Conservation (phyloP, 1,284 basidiomycete genomes). For the Ustilago crameri region DNA sequence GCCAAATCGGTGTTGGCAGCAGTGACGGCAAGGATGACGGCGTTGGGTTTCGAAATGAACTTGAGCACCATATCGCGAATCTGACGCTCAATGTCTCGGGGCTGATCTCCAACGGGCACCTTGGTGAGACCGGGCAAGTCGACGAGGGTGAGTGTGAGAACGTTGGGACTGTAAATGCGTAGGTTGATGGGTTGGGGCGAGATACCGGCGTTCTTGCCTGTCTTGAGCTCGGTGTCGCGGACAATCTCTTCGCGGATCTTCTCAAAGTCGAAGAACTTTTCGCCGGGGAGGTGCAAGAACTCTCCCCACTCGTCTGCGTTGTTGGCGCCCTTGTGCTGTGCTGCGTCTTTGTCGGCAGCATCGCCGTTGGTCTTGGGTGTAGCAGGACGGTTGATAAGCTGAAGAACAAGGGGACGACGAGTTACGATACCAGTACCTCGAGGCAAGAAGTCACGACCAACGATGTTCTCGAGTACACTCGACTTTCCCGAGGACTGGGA, state of each 20-base stretch:
- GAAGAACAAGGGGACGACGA: constrained; percentile 90
- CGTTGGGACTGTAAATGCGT: constrained; percentile 93
- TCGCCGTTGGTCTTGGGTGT: constrained; percentile 33
- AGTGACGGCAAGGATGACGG: constrained; percentile 95
- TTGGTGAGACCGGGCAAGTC: constrained; percentile 97
- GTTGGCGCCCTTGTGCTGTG: constrained; percentile 13
- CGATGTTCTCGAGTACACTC: constrained; percentile 77
- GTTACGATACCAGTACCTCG: constrained; percentile 95
- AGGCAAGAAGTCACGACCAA: constrained; percentile 86
- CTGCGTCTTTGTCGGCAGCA: constrained; percentile 10
- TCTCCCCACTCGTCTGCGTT: constrained; percentile 84
- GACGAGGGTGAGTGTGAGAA: constrained; percentile 94
- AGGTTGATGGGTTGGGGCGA: constrained; percentile 94
- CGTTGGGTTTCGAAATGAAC: constrained; percentile 96
- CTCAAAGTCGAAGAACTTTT: constrained; percentile 91
- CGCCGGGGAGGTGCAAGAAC: constrained; percentile 95
- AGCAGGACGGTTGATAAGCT: constrained; percentile 82
- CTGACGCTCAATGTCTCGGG: constrained; percentile 92
- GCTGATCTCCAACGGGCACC: constrained; percentile 73
- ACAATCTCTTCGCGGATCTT: constrained; percentile 97
- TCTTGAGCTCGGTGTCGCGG: constrained; percentile 95
- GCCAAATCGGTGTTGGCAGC: constrained; percentile 97
- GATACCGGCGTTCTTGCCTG: constrained; percentile 98
- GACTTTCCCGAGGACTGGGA: constrained; percentile 73
- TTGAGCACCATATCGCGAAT: constrained; percentile 92